Percentiles rank a stretch among this genome's conserved stretches.
Evolutionary conservation across 177 flowering plant species (phyloP).

Genomic region (Tripterygium wilfordii): DNA sequence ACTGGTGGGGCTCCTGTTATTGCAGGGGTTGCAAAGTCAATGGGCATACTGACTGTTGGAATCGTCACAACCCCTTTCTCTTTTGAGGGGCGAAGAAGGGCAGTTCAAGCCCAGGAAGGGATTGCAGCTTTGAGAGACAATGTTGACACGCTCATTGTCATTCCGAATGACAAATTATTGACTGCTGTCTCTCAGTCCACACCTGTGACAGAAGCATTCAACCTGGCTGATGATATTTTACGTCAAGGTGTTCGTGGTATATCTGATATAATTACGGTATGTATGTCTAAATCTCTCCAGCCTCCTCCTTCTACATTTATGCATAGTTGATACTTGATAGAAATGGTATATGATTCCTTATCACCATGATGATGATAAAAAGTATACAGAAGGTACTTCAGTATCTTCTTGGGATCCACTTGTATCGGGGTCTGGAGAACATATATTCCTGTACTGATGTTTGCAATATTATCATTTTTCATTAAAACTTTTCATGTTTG

Average conservation of each 20-base stretch:
- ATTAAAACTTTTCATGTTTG: no score
- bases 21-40: constrained; percentile 84
- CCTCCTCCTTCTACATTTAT: no score
- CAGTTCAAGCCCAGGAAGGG: constrained; percentile 98
- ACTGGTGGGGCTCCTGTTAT: constrained; percentile 96
- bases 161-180: constrained; percentile 93
- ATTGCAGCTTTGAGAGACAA: constrained; percentile 88
- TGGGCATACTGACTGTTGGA: constrained; percentile 96
- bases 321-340: no score
- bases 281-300: no score
- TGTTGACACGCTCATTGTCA: constrained; percentile 91
- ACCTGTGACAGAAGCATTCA: constrained; percentile 95
- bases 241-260: constrained; percentile 98
- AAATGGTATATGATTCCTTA: no score
- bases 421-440: no score
- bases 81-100: constrained; percentile 88
- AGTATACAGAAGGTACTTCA: no score
- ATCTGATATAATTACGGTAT: constrained; percentile 95
- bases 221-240: constrained; percentile 94
- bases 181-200: constrained; percentile 87
- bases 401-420: no score
- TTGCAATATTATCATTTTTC: no score
- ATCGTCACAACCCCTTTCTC: constrained; percentile 95
- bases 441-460: no score
- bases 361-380: no score